Evolutionary conservation across 805 yeast species (phyloP).

Genomic region (Candida koratica): DNA sequence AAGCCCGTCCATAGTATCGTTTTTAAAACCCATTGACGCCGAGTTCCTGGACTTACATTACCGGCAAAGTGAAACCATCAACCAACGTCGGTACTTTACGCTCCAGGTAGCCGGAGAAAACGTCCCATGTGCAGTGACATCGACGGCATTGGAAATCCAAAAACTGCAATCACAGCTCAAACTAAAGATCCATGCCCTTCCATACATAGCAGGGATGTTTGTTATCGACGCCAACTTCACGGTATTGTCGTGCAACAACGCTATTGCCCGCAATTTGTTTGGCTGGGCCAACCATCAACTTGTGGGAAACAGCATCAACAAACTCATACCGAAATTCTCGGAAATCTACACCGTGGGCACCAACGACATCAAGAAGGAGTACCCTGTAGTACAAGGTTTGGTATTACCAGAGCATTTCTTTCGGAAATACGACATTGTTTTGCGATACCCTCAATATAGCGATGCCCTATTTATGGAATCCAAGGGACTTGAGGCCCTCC

Average conservation of each 20-base stretch:
- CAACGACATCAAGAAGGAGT: constrained; percentile 20
- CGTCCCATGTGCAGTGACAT: constrained; percentile 72
- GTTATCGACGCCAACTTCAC: constrained; percentile 54
- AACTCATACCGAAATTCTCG: constrained; percentile 61
- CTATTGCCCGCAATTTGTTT: constrained; percentile 73
- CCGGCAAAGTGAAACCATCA: constrained; percentile 33
- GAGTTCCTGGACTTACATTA: constrained; percentile 12
- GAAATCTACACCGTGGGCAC: constrained; percentile 41
- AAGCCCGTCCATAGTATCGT: constrained; percentile 26
- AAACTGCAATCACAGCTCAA: constrained; percentile 43
- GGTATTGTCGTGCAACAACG: constrained; percentile 71
- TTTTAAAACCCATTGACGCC: constrained; percentile 15
- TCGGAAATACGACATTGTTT: constrained; percentile 57
- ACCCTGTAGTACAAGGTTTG: constrained; percentile 51
- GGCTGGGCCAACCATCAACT: constrained; percentile 56
- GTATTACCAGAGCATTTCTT: constrained; percentile 91
- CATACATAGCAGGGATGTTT: constrained; percentile 84
- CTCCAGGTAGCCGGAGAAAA: constrained; percentile 41
- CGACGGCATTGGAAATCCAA: constrained; percentile 51
- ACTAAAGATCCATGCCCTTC: constrained; percentile 69
- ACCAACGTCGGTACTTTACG: constrained; percentile 62
- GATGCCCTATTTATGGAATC: constrained; percentile 53
- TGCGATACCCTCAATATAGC: constrained; percentile 18
- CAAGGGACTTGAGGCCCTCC: constrained; percentile 64
- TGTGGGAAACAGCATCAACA: constrained; percentile 43